Evolutionary conservation across 352 stramenopile species (phyloP), one percentile per base, ranked within the genome.

Genomic region (Phytophthora citrophthora): DNA sequence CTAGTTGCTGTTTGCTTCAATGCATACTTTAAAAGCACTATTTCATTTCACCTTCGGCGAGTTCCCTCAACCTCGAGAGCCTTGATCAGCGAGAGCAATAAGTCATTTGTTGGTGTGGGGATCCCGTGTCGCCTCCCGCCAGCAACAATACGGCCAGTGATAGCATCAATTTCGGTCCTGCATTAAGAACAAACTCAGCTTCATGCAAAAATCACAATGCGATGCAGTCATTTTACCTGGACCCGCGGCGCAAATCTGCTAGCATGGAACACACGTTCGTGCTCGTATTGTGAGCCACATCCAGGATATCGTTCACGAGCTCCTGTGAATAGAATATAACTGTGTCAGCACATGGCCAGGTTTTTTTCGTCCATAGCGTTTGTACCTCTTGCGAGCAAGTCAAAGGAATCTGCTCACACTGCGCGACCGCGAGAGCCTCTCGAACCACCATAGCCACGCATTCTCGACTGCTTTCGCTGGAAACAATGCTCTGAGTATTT

Each of bases 241-340:
- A 79, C n/a, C 76, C 79, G 3, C 64, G 71, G 43, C 83, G 83
- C 11, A 94, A 64, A 75, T 94, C 86, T 5, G 80, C 63, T 23
- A 92, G 62, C 74, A 91, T 92, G 50, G 86, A 94, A 59, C 86
- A 93, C 26, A 90, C 55, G 53, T 94, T 94, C 13, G 54, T 62
- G 13, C 75, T 69, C 4, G 81, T 90, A 44, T 77, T 85, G 20
- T 18, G 46, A 11, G 86, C 83, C 16, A 91, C 75, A 2, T 68
- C 57, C 1, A 91, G 54, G 60, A 90, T 75, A 6, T 83, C 79
- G 6, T 76, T 59, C 34, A 89, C 70, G 24, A 91, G 67, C 52
- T 86, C 80, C 77, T 91, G 38, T 8, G 29, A 58, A 47, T 16
- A 31, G 38, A 24, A 23, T 31, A 18, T 47, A n/a, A 32, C 6